Percentiles rank a stretch among this genome's conserved stretches.
Evolutionary conservation across 2,329 filamentous ascomycete species (phyloP).

Genomic region (Talaromyces sp.): DNA sequence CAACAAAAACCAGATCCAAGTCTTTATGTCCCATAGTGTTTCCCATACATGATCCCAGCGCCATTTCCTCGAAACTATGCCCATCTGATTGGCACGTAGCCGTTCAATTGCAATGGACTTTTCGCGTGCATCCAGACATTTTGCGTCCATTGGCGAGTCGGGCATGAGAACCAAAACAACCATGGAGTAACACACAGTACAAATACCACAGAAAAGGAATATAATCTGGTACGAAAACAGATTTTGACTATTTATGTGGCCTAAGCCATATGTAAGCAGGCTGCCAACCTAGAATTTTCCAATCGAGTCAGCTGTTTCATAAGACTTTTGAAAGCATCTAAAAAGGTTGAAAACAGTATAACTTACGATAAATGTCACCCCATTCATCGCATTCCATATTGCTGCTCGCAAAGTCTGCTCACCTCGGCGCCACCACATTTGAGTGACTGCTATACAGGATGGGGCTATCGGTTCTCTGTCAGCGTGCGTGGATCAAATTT

Average conservation of each 20-base stretch:
- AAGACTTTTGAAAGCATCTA: no score
- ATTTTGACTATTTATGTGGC: slow-evolving; percentile 55
- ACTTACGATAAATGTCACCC: slow-evolving; percentile 55
- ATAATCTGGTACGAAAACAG: slow-evolving; percentile 51
- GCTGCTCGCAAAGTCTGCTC: slow-evolving; percentile 62
- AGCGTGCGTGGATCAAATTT: no score
- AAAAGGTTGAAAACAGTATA: no score
- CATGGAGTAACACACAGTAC: slow-evolving; percentile 53
- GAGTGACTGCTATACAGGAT: slow-evolving; percentile 60
- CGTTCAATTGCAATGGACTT: slow-evolving; percentile 54
- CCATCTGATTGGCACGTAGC: slow-evolving; percentile 59
- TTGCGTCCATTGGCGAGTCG: slow-evolving; percentile 55
- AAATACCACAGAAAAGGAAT: slow-evolving; percentile 57
- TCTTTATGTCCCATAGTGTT: slow-evolving; percentile 35
- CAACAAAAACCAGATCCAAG: slow-evolving; percentile 40
- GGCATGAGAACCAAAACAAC: slow-evolving; percentile 54
- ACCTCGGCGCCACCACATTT: slow-evolving; percentile 64
- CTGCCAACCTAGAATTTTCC: no score
- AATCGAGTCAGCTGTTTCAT: no score
- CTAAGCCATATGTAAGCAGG: slow-evolving; percentile 61
- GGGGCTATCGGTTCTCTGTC: no score
- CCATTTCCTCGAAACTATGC: slow-evolving; percentile 57
- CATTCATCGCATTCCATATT: slow-evolving; percentile 65
- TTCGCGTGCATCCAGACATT: slow-evolving; percentile 40
- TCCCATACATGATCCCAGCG: slow-evolving; percentile 52